Percentiles rank a stretch among this genome's conserved stretches.
Conservation (phyloP, 352 stramenopile species). For the Phytophthora pini region DNA sequence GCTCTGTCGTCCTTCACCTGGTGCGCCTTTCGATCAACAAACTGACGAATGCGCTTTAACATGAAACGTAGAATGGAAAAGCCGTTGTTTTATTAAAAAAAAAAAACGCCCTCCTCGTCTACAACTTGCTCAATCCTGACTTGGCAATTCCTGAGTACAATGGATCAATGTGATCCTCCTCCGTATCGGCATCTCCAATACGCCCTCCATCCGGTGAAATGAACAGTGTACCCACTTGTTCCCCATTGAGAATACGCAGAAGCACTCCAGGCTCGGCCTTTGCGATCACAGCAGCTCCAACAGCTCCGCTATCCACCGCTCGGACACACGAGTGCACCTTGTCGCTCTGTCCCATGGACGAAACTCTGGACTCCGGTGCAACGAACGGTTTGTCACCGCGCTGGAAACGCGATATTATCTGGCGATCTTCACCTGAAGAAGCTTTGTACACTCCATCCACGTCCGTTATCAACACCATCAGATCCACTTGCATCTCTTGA, state of each 20-base stretch:
- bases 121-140: slow-evolving; percentile 15
- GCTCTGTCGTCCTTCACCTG: too few relatives aligned
- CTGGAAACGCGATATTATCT: slow-evolving; percentile 57
- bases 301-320: slow-evolving; percentile 41
- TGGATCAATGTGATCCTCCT: slow-evolving; percentile 65
- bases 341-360: slow-evolving; percentile 71
- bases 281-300: slow-evolving; percentile 64
- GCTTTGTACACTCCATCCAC: slow-evolving; percentile 62
- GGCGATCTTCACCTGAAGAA: slow-evolving; percentile 9
- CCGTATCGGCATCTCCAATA: slow-evolving; percentile 12
- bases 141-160: slow-evolving; percentile 63
- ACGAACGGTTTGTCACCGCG: slow-evolving; percentile 47
- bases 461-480: slow-evolving; percentile 81
- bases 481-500: slow-evolving; percentile 69
- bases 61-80: too few relatives aligned
- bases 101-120: neutral
- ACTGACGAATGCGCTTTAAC: too few relatives aligned
- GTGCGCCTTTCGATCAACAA: too few relatives aligned
- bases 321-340: slow-evolving; percentile 51
- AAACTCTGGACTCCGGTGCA: slow-evolving; percentile 40
- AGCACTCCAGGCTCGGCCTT: slow-evolving; percentile 66
- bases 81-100: too few relatives aligned
- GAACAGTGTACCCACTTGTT: slow-evolving; percentile 70
- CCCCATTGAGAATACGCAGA: slow-evolving; percentile 60
- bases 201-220: slow-evolving; percentile 17